A percentile compares a stretch with the other conserved stretches of the same genome.
phyloP scores from a whole-genome alignment of 768 basidiomycete genomes.

The Tricholoma matsutake region DNA sequence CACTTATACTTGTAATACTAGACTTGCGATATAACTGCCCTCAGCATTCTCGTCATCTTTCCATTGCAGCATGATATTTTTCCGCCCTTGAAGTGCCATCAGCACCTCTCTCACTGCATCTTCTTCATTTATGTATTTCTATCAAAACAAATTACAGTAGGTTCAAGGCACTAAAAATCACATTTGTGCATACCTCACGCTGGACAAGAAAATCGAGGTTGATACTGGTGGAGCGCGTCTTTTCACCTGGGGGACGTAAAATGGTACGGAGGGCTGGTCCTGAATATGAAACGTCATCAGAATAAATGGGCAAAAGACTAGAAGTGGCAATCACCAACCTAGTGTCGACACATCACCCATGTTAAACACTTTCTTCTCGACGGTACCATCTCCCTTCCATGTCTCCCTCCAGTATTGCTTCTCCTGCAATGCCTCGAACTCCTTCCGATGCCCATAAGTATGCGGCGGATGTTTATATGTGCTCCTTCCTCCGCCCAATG shows the following conservation, averaged over 20 bases:
- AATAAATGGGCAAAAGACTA: background rate
- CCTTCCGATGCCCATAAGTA: constrained; percentile 44
- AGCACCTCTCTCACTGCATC: constrained; percentile 77
- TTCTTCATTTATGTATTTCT: constrained; percentile 73
- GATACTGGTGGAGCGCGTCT: background rate
- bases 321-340: constrained; percentile 36
- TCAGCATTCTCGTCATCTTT: constrained; percentile 18
- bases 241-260: constrained; percentile 3
- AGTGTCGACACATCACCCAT: constrained; percentile 72
- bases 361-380: constrained; percentile 44
- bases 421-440: constrained; percentile 58
- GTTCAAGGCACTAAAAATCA: background rate
- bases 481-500: constrained; percentile 2
- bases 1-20: background rate
- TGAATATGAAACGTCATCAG: background rate
- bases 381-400: constrained; percentile 50
- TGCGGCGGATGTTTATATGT: constrained; percentile 22
- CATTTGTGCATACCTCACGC: constrained; percentile 11
- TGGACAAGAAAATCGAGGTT: constrained; percentile 17
- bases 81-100: constrained; percentile 70
- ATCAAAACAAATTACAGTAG: background rate
- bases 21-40: constrained; percentile 28
- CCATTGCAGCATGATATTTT: constrained; percentile 53
- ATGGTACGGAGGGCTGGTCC: constrained; percentile 17
- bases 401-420: constrained; percentile 74